phyloP scores from a whole-genome alignment of 2,329 filamentous ascomycete genomes.

The Pseudocercospora eumusae region DNA sequence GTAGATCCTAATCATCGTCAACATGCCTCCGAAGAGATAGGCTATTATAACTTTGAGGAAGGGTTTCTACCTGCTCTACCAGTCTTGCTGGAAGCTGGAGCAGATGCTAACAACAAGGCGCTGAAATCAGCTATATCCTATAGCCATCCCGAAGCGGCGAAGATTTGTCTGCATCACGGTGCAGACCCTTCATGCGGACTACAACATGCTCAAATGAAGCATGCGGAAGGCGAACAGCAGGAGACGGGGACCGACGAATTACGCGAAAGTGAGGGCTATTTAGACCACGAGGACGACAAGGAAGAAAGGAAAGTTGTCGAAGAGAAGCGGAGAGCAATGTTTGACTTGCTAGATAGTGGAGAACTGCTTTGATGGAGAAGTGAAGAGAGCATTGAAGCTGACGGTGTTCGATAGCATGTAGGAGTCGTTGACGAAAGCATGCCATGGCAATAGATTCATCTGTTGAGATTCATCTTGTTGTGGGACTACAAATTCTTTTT shows the following conservation, averaged over 20 bases:
- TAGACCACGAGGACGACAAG: neutral
- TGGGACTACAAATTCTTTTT: too few relatives aligned
- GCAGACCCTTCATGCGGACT: neutral
- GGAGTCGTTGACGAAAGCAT: too few relatives aligned
- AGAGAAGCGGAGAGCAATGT: neutral
- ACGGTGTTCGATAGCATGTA: too few relatives aligned
- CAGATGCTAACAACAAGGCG: neutral
- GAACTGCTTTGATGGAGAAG: too few relatives aligned
- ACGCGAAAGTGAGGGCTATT: neutral
- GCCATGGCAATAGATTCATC: too few relatives aligned
- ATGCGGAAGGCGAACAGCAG: neutral
- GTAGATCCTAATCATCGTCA: neutral
- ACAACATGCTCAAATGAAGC: neutral
- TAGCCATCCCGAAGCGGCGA: neutral
- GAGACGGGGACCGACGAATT: neutral
- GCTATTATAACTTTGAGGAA: neutral
- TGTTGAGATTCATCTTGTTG: too few relatives aligned
- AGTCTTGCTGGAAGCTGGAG: neutral
- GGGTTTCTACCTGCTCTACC: neutral
- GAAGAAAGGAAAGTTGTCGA: neutral
- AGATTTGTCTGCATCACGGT: too few relatives aligned
- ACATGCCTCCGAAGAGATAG: neutral
- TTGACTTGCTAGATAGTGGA: neutral
- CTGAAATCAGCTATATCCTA: neutral
- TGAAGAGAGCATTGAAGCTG: too few relatives aligned